Evolutionary conservation across 257 asterid species (phyloP).

Genomic region (Plantago ovata): DNA sequence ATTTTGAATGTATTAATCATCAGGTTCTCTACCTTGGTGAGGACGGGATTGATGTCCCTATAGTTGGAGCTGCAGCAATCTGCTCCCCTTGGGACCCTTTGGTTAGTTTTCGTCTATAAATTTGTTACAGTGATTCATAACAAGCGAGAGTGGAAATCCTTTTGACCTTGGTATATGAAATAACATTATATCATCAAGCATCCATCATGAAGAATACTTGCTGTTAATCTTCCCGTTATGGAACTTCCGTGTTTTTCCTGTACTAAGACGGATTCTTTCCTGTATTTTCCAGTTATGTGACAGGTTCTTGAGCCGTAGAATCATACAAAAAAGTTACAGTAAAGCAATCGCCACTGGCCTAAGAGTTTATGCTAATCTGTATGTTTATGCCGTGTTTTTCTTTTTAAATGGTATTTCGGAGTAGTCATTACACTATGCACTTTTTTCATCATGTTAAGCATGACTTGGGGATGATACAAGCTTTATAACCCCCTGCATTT

Average conservation of each 20-base stretch:
- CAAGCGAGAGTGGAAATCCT: too few species aligned
- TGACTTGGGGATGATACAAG: background rate
- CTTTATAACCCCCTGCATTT: constrained; percentile 3
- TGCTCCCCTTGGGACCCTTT: constrained; percentile 96
- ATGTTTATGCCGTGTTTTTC: constrained; percentile 20
- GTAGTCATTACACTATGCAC: background rate
- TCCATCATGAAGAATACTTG: background rate
- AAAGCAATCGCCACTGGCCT: constrained; percentile 72
- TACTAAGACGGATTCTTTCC: constrained; percentile 18
- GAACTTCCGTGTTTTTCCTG: background rate
- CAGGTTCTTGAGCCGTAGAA: constrained; percentile 74
- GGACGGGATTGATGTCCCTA: constrained; percentile 64
- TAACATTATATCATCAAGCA: background rate
- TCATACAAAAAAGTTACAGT: constrained; percentile 64
- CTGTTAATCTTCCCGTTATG: background rate
- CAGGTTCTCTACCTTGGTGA: constrained; percentile 69
- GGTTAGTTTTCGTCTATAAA: constrained; percentile 40
- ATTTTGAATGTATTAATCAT: constrained; percentile 10
- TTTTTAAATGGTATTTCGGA: constrained; percentile 1
- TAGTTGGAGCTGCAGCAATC: constrained; percentile 85
- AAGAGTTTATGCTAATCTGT: constrained; percentile 71
- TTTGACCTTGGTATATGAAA: constrained; percentile 11
- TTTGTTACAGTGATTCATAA: background rate
- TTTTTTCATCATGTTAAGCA: background rate
- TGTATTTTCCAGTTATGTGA: constrained; percentile 64